A percentile compares a stretch with the other conserved stretches of the same genome.
phyloP scores from a whole-genome alignment of 179 eudicot species.

The Camellia oleifera region DNA sequence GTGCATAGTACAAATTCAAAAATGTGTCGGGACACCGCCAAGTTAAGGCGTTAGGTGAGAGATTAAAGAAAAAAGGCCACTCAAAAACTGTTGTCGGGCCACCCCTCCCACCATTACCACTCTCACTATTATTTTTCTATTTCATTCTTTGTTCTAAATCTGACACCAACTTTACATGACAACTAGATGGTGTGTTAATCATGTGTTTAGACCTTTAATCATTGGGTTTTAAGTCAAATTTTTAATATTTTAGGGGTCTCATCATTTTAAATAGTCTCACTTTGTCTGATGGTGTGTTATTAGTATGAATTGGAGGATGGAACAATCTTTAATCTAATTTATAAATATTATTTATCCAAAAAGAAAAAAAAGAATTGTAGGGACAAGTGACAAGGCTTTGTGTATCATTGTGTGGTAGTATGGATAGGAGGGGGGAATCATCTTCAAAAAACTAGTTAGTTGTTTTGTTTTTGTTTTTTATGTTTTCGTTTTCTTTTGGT shows the following conservation, averaged over 20 bases:
- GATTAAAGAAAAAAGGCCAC: not conserved
- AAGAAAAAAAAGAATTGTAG: not conserved
- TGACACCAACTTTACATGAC: not conserved
- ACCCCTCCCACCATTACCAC: not conserved
- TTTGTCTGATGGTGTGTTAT: not conserved
- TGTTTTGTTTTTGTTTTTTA: no score
- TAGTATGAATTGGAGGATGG: not conserved
- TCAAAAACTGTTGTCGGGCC: not conserved
- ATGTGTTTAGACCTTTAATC: not conserved
- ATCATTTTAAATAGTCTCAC: not conserved
- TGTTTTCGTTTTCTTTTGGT: no score
- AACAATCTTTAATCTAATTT: not conserved
- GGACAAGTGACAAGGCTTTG: not conserved
- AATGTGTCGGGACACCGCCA: slow-evolving; percentile 5
- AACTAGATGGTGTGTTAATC: not conserved
- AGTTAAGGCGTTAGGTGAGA: not conserved
- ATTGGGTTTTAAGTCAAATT: not conserved
- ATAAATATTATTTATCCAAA: not conserved
- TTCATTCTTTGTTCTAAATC: no score
- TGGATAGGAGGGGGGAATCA: no score
- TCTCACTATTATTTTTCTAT: not conserved
- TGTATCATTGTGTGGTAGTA: no score
- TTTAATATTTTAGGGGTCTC: not conserved
- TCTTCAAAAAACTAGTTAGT: no score
- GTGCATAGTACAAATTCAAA: not conserved